Percentiles rank a stretch among this genome's conserved stretches.
These are phyloP conservation scores for Fusarium sp. DNA, from an alignment of 2,329 filamentous ascomycete genomes.

Conservation along the genomic window DNA sequence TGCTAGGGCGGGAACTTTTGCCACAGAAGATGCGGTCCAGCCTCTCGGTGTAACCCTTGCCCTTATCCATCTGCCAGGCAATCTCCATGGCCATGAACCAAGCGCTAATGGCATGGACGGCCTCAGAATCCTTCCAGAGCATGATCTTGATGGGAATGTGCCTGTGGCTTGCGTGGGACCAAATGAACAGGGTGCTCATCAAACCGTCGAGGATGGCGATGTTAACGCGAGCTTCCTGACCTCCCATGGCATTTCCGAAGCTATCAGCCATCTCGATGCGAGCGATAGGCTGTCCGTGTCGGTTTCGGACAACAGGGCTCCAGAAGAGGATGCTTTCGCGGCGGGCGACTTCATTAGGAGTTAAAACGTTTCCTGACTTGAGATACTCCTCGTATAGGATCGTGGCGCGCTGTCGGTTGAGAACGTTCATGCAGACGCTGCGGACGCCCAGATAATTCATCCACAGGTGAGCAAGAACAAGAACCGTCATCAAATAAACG, in stretches of 20 bases:
- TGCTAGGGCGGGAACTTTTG: not conserved
- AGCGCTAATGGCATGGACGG: constrained; percentile 47
- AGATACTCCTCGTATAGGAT: constrained; percentile 76
- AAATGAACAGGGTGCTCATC: constrained; percentile 46
- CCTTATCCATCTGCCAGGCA: constrained; percentile 48
- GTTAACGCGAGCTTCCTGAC: constrained; percentile 22
- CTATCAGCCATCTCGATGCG: constrained; percentile 56
- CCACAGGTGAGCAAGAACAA: constrained; percentile 81
- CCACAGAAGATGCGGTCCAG: constrained; percentile 33
- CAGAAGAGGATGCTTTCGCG: constrained; percentile 72
- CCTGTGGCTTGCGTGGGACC: constrained; percentile 31
- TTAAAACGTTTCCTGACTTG: constrained; percentile 62
- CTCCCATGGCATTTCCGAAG: constrained; percentile 54
- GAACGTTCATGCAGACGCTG: constrained; percentile 82
- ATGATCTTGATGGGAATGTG: constrained; percentile 50
- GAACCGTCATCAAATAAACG: constrained; percentile 76
- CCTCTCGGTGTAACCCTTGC: constrained; percentile 34
- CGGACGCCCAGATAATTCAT: constrained; percentile 90
- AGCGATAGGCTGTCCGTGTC: constrained; percentile 40
- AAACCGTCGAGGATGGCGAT: constrained; percentile 46
- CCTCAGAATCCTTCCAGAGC: constrained; percentile 47
- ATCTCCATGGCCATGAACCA: constrained; percentile 55
- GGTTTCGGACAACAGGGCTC: constrained; percentile 48
- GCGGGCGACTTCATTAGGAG: constrained; percentile 73
- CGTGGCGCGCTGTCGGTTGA: constrained; percentile 89